Base-by-base conservation (phyloP, 176 grass and related monocot genomes). In the Carex pumila region DNA sequence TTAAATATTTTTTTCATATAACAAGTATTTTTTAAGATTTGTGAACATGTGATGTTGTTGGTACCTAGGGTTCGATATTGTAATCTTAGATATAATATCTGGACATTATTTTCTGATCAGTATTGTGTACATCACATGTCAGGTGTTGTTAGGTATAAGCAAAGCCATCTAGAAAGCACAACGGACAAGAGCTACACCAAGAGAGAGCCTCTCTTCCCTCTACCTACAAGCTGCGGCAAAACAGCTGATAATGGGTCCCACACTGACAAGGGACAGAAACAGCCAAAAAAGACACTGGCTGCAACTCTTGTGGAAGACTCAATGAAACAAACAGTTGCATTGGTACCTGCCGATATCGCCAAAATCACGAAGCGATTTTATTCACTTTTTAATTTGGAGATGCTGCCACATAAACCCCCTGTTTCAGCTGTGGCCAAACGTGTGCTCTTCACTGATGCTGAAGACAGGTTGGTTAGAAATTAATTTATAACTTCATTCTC, bases 381-480 rank as follows among this genome's bases (percentile, higher is more conserved):
- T 58, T 79, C 90, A 14, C 73, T 88, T 82, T 95, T 98, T 78
- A 92, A 90, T 85, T 79, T 45, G 75, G 81, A 81, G 14, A 60
- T 99, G 62, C 88, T 95, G 86, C 96, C 96, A 78, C 93, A 89
- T 82, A 95, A 95, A 49, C 91, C 96, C 64, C 93, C 96, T 36
- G n/a, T 87, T 41, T 59, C 85, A 71, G 86, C 96, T 67, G 83
- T 92, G 73, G 91, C 88, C 77, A 95, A 87, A 61, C 87, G 89
- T 67, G 86, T 99, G 64, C 84, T 93, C 72, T 99, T 99, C 76
- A 99, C 93, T 87, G 96, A 99, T 93, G 96, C 96, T 50, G 96
- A 99, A 87, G 96, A 99, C 41, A 72, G 89, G 95, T 93, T 17
- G 63, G 67, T 53, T 3, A 65, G 74, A 81, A 19, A 12, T 54